Evolutionary conservation across 2,329 filamentous ascomycete species (phyloP), one percentile per base, ranked within the genome.

Genomic region (Teratosphaeriaceae sp.): DNA sequence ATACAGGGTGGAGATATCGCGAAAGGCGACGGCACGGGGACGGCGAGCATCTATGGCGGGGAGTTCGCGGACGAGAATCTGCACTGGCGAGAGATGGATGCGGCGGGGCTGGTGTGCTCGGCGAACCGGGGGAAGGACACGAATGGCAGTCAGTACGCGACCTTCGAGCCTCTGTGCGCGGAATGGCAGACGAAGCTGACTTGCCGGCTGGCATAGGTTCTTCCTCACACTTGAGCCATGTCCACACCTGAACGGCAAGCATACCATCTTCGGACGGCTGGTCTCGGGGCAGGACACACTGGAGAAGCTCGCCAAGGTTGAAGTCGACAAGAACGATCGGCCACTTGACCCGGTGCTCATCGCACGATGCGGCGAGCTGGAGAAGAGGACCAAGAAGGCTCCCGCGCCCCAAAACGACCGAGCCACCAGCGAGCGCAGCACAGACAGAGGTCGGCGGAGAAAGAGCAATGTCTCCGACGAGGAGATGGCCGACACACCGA

Each of bases 1-100:
- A 54, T 68, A 3, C 66, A 69, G 53, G 66, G 65, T 34, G 66
- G 66, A 15, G 66, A 69, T 45, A 67, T 68, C 22, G 64, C 58
- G 3, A 58, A 60, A 21, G 61, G 63, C 38, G 60, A 69, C 43
- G 66, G 66, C 11, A 68, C 65, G 1, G 66, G 66, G 34, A 64
- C 62, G 9, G 47, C 47, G 26, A 66, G 63, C 43, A 67, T 68
- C 27, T 69, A 68, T 47, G 62, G 58, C 23, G 55, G 54, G 9
- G 60, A 65, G 24, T 68, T 66, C 38, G 65, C 63, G 21, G 66
- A 69, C 45, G 66, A 69, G 50, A 65, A 67, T 39, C 52, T 69
- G 13, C 51, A 57, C 16, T 69, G 66, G 66, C 56, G 65, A 20
- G 55, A 64, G 8, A 61, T 68, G 49, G 66, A 69, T 49, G 55